phyloP scores from a whole-genome alignment of 495 filamentous ascomycete species.

The Aspergillus saccharolyticus region DNA sequence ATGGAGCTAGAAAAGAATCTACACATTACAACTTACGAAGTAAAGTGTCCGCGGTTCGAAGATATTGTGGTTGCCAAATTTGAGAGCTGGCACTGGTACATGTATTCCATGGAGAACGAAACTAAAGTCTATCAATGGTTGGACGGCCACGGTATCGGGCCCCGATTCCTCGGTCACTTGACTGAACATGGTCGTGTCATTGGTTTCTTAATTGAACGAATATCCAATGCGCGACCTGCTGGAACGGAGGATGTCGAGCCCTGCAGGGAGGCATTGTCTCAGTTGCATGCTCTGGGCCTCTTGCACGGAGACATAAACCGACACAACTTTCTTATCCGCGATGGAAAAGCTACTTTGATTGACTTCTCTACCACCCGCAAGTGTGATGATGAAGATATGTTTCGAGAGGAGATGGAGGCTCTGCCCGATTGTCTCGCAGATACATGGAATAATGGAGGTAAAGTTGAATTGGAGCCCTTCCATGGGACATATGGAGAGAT shows the following conservation, averaged over 20 bases:
- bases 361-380: slow-evolving; percentile 33
- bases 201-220: slow-evolving; percentile 40
- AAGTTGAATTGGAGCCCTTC: too few relatives aligned
- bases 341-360: slow-evolving; percentile 27
- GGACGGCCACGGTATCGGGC: slow-evolving; percentile 28
- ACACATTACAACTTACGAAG: slow-evolving; percentile 23
- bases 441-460: background rate
- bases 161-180: slow-evolving; percentile 41
- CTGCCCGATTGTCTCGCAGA: slow-evolving; percentile 1
- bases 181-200: slow-evolving; percentile 41
- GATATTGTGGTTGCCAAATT: slow-evolving; percentile 32
- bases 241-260: slow-evolving; percentile 24
- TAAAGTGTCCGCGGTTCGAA: slow-evolving; percentile 21
- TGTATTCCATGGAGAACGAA: slow-evolving; percentile 35
- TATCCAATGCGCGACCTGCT: slow-evolving; percentile 27
- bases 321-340: slow-evolving; percentile 39
- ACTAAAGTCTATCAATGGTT: slow-evolving; percentile 41
- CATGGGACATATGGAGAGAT: too few relatives aligned
- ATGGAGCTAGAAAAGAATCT: slow-evolving; percentile 17
- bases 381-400: slow-evolving; percentile 13
- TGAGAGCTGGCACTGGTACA: slow-evolving; percentile 36
- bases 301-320: slow-evolving; percentile 43
- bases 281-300: slow-evolving; percentile 35
- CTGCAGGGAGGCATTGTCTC: slow-evolving; percentile 25
- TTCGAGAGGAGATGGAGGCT: slow-evolving; percentile 8